These are phyloP conservation scores for Elsinoe ampelina DNA, from an alignment of 2,329 filamentous ascomycete species.

Conservation along the genomic window DNA sequence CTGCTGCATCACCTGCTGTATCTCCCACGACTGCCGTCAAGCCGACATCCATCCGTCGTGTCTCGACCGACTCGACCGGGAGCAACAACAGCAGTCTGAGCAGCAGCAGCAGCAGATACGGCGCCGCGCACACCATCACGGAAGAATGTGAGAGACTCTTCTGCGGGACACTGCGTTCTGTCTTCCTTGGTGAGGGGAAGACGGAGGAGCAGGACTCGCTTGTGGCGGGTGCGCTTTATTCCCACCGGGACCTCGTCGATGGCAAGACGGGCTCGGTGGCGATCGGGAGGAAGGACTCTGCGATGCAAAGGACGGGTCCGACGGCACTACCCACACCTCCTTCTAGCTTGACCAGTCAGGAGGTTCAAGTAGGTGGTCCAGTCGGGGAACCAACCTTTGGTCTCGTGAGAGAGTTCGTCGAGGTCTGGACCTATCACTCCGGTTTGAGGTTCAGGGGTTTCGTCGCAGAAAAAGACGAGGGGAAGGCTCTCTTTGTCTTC, in stretches of 20 bases:
- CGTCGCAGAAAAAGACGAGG: constrained; percentile 58
- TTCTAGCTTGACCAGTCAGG: constrained; percentile 2
- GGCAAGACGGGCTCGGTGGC: constrained; percentile 9
- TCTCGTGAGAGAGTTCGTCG: constrained; percentile 55
- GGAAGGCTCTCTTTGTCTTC: constrained; percentile 78
- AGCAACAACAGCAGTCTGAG: constrained; percentile 28
- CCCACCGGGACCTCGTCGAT: constrained; percentile 17
- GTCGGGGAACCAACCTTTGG: constrained; percentile 13
- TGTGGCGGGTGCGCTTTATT: constrained; percentile 64
- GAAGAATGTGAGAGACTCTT: constrained; percentile 99
- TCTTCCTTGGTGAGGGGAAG: constrained; percentile 94
- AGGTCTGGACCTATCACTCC: constrained; percentile 77
- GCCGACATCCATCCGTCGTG: constrained; percentile 2
- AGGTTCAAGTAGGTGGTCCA: neutral
- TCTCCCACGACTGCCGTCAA: constrained; percentile 15
- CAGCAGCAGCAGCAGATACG: constrained; percentile 50
- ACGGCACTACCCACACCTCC: constrained; percentile 1
- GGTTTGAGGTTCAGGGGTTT: constrained; percentile 82
- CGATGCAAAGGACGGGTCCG: neutral
- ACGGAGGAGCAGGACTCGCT: constrained; percentile 67
- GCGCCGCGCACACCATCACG: constrained; percentile 93
- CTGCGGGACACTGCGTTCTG: constrained; percentile 86
- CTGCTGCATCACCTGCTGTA: constrained; percentile 3
- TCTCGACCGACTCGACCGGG: constrained; percentile 7
- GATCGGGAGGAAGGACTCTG: constrained; percentile 21